Conservation (phyloP, 805 yeast species). For the Candida berthetii region DNA sequence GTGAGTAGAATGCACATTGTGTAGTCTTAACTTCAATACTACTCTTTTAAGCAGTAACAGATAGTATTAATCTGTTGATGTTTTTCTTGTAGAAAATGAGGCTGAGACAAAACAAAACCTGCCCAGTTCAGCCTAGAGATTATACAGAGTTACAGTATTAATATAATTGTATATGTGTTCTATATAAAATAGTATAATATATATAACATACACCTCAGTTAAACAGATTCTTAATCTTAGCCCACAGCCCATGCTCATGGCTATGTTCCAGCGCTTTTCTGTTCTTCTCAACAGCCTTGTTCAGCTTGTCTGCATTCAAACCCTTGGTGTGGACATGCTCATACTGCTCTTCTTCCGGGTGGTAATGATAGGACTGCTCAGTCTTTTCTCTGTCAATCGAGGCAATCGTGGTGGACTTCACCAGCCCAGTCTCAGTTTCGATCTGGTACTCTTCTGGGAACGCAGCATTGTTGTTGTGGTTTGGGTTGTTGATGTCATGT, state of each 20-base stretch:
- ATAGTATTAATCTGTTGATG: no score
- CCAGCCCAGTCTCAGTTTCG: conserved; percentile 64
- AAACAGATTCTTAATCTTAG: conserved; percentile 11
- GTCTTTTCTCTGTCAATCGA: conserved; percentile 38
- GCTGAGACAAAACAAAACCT: no score
- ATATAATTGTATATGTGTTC: no score
- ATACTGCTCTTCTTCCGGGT: conserved; percentile 1
- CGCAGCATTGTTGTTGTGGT: conserved; percentile 12
- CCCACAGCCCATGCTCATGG: conserved; percentile 9
- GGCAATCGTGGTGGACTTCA: conserved; percentile 48
- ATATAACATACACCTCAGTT: not conserved
- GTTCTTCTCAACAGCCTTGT: conserved; percentile 25
- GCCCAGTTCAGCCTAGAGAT: no score
- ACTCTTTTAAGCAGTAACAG: no score
- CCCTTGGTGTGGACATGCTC: conserved; percentile 4
- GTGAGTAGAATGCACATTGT: conserved; percentile 77
- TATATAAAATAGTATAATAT: no score
- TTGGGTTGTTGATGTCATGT: conserved; percentile 7
- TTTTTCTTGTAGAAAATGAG: no score
- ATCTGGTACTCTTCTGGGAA: conserved; percentile 66
- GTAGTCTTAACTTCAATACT: conserved; percentile 17
- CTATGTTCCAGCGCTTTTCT: conserved; percentile 21
- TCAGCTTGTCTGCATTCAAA: conserved; percentile 16
- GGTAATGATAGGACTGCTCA: not conserved
- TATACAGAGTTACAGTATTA: no score